Percentiles rank a stretch among this genome's conserved stretches.
These are phyloP conservation scores for Tricladium varicosporioides DNA, from an alignment of 2,329 filamentous ascomycete genomes.

Conservation along the genomic window DNA sequence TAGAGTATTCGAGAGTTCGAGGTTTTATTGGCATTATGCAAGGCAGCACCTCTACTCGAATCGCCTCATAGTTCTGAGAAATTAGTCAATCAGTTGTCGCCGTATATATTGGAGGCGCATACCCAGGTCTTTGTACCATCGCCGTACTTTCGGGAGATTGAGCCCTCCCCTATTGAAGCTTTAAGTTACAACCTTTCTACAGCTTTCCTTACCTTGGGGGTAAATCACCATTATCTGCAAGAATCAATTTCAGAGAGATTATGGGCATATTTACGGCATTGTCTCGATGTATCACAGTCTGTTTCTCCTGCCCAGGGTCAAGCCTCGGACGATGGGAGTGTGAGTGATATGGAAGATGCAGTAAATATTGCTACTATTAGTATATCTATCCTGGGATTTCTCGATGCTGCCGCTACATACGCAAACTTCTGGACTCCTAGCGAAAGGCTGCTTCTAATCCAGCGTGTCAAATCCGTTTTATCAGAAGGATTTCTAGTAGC, in stretches of 20 bases:
- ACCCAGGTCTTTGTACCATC: constrained; percentile 75
- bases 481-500: constrained; percentile 83
- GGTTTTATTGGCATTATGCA: constrained; percentile 86
- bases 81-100: constrained; percentile 74
- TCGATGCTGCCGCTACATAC: constrained; percentile 77
- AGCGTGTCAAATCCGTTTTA: constrained; percentile 68
- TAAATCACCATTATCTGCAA: constrained; percentile 67
- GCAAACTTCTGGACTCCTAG: constrained; percentile 77
- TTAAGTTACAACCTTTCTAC: constrained; percentile 76
- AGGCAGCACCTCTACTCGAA: constrained; percentile 75
- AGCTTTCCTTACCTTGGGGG: constrained; percentile 78
- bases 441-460: constrained; percentile 71
- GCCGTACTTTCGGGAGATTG: constrained; percentile 77
- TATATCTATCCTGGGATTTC: constrained; percentile 84
- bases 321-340: constrained; percentile 51
- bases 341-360: constrained; percentile 57
- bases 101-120: constrained; percentile 84
- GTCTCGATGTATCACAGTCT: constrained; percentile 58
- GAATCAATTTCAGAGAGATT: constrained; percentile 65
- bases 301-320: constrained; percentile 52
- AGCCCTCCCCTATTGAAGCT: constrained; percentile 85
- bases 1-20: constrained; percentile 89
- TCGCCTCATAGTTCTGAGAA: constrained; percentile 71
- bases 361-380: constrained; percentile 71
- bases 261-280: constrained; percentile 70